Base-by-base conservation (phyloP, 2,329 filamentous ascomycete genomes). In the Fusarium sp. region DNA sequence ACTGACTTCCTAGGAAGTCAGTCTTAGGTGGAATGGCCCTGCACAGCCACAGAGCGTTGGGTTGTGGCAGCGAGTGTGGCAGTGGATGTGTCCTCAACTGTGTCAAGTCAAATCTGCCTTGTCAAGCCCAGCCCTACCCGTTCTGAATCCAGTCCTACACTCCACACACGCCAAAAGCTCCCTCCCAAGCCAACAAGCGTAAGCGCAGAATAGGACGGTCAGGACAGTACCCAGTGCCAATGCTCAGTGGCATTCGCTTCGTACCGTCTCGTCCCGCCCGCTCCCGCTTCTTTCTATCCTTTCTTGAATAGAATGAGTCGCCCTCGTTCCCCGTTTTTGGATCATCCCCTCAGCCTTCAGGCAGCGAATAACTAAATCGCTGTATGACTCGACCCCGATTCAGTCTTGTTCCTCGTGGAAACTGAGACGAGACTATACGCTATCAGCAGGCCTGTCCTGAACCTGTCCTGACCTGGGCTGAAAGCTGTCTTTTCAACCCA, bases 401-500 rank as follows among this genome's bases (percentile, higher is more conserved):
- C 76, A 72, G 54, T 73, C 71, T 63, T 64, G 52, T 75, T 75
- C 74, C 72, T 74, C 77, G 76, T 78, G 75, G 81, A 84, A 82
- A 82, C 83, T 84, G 81, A 83, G 82, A 80, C 79, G 72, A 70
- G 65, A 75, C 61, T 60, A 63, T 65, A 74, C 75, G 66, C 79
- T 78, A 83, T 84, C 82, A 84, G 82, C 82, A 84, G 83, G 82
- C 78, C 78, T 80, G 77, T 76, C 74, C 74, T 68, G 39, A 41
- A 28, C 51, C 52, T 65, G 66, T 52, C 31, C 67, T 70, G 66
- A 70, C 67, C 58, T 65, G n/a, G 52, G 48, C 59, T 70, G 59
- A 70, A 66, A 66, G 68, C 59, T 76, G 57, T 73, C 68, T 72
- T 67, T 70, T 74, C 72, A 72, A 60, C 74, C 77, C 71, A 74